These are phyloP conservation scores for Scenedesmus sp. DNA, from an alignment of 163 green algal species.

Conservation along the genomic window DNA sequence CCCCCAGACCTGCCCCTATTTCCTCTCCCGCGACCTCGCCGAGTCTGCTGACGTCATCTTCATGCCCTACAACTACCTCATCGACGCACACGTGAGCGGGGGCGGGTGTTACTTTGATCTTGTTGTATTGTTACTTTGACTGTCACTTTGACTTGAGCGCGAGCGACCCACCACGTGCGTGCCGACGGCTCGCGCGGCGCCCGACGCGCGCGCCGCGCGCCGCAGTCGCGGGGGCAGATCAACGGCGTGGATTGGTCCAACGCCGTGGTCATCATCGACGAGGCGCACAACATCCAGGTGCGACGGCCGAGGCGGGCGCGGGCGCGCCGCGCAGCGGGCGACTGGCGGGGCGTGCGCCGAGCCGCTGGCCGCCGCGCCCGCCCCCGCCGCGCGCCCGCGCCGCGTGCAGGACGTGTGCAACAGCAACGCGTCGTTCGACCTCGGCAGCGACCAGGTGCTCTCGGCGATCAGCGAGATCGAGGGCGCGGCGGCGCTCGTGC, in stretches of 20 bases:
- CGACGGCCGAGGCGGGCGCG: too few species aligned
- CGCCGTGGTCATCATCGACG: conserved; percentile 95
- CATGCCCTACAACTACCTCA: conserved; percentile 97
- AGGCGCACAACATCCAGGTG: conserved; percentile 97
- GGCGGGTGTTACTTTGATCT: too few species aligned
- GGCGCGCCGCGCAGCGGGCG: too few species aligned
- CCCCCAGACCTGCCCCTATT: conserved; percentile 90
- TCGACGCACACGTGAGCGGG: conserved; percentile 66
- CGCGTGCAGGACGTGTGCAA: conserved; percentile 81
- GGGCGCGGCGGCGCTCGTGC: conserved; percentile 34
- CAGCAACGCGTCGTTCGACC: conserved; percentile 87
- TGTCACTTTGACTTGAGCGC: too few species aligned
- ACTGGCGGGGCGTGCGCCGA: too few species aligned
- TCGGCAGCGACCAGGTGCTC: conserved; percentile 60
- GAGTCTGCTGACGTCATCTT: conserved; percentile 92
- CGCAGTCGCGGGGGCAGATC: conserved; percentile 39
- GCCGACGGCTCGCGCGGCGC: too few species aligned
- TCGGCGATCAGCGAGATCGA: conserved; percentile 36
- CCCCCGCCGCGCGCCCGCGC: too few species aligned
- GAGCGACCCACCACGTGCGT: too few species aligned
- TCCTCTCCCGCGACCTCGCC: conserved; percentile 67
- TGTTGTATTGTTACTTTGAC: too few species aligned
- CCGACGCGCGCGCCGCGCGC: too few species aligned
- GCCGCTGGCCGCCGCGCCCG: too few species aligned
- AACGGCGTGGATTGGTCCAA: conserved; percentile 64